These are phyloP conservation scores for Coelastrella sp. DNA, from an alignment of 139 green algal genomes.

Conservation along the genomic window DNA sequence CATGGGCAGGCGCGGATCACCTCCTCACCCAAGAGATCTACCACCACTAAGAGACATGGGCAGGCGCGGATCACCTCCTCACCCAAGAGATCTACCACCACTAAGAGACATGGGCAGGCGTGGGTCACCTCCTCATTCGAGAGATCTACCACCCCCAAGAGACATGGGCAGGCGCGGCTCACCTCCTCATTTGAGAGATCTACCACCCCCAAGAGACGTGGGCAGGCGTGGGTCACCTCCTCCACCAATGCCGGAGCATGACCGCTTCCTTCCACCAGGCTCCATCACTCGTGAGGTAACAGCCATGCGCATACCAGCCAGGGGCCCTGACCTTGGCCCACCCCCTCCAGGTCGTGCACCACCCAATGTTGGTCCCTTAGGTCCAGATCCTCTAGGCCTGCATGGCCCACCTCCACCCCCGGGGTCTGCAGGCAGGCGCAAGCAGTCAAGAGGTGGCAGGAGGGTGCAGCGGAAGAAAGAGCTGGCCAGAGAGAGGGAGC, in stretches of 20 bases:
- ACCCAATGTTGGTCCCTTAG: background rate
- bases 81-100: too few species aligned
- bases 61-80: too few species aligned
- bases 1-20: too few species aligned
- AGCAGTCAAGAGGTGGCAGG: background rate
- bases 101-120: too few species aligned
- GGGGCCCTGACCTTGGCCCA: background rate
- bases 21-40: too few species aligned
- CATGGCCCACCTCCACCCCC: background rate
- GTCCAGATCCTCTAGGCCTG: background rate
- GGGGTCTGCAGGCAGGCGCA: background rate
- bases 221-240: background rate
- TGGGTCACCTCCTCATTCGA: too few species aligned
- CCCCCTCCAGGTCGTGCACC: background rate
- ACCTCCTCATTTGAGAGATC: too few species aligned
- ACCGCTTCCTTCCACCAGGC: background rate
- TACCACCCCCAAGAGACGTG: background rate
- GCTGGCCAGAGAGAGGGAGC: background rate
- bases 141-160: background rate
- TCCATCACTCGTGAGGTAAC: slow-evolving; percentile 23
- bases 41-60: too few species aligned
- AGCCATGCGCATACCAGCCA: background rate
- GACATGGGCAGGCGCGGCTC: too few species aligned
- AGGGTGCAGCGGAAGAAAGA: background rate
- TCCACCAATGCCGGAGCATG: background rate